Evolutionary conservation across 1,139 yeast species (phyloP), one percentile per base, ranked within the genome.

Genomic region (Blastobotrys buckinghamii): DNA sequence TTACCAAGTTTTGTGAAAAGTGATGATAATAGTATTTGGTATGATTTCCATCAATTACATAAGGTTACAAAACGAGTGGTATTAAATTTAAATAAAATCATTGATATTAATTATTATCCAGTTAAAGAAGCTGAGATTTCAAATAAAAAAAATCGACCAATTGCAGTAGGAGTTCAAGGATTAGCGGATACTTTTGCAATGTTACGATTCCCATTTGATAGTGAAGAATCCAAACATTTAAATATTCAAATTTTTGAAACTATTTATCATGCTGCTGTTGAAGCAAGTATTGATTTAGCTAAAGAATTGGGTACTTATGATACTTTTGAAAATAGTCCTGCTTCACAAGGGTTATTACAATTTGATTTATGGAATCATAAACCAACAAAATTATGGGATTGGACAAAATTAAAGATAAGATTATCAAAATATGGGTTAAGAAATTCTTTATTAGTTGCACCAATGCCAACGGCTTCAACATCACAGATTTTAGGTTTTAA

Each of bases 381-480:
- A 57, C 88, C 88, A 30, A 69, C 82, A 2, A 71, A 69, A 16
- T 63, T 78, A 42, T 79, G 76, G 72, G 74, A 84, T 59, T 84
- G 92, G 92, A 80, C 75, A 52, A 53, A 64, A 2, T 68, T 84
- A 58, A 82, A 81, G 63, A 67, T 64, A 17, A 70, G 75, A 33
- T 68, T 84, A 55, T 68, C 66, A 49, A 66, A 68, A 49, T 68
- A 75, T 61, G 94, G 94, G 26, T 59, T 84, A 44, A 70, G 92
- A 56, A 84, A 84, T 71, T 84, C 92, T 12, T 69, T 84, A 53
- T 69, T 84, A 48, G 83, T 84, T 39, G 94, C 87, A 0, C 89
- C 90, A 42, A 84, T 84, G 94, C 94, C 94, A 26, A 84, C 94
- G n/a, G 92, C 92, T 1, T 82, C 90, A 0, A 84, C 94, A 1